Conservation (phyloP, 495 filamentous ascomycete genomes). For the Aspergillus cavernicola region DNA sequence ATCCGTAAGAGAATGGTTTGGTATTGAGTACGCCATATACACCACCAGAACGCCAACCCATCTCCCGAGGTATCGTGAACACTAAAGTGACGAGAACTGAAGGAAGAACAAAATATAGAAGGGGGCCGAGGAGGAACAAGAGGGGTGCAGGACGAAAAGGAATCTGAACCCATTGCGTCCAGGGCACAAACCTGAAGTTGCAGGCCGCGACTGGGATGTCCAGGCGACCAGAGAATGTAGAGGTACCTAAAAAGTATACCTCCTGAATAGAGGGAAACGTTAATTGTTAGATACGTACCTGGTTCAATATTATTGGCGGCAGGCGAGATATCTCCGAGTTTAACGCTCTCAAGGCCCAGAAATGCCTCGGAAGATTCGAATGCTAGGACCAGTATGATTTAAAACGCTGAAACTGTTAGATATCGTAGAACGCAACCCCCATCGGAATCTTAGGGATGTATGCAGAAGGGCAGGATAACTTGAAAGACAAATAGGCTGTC, state of each 20-base stretch:
- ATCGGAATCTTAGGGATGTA: not conserved
- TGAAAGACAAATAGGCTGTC: not conserved
- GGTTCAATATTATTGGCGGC: not conserved
- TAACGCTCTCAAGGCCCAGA: not conserved
- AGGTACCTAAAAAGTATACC: slow-evolving; percentile 8
- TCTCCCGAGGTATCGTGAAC: slow-evolving; percentile 14
- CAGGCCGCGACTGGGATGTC: not conserved
- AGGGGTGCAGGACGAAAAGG: not conserved
- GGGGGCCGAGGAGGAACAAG: not conserved
- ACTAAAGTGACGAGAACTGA: not conserved
- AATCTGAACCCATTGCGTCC: slow-evolving; percentile 2
- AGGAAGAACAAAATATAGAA: slow-evolving; percentile 1
- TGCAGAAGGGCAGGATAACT: not conserved
- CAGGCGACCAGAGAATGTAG: not conserved
- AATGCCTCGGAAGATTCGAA: not conserved
- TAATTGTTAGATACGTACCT: slow-evolving; percentile 20
- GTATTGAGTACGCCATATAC: not conserved
- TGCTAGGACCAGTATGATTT: slow-evolving; percentile 6
- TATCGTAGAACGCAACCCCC: not conserved
- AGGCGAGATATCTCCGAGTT: not conserved
- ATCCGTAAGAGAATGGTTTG: not conserved
- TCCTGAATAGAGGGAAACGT: not conserved
- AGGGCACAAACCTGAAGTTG: slow-evolving; percentile 22
- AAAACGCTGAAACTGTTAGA: slow-evolving; percentile 13
- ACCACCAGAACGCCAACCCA: slow-evolving; percentile 13